Evolutionary conservation across 2,329 filamentous ascomycete species (phyloP), one percentile per base, ranked within the genome.

Genomic region (Penicillium brasilianum): DNA sequence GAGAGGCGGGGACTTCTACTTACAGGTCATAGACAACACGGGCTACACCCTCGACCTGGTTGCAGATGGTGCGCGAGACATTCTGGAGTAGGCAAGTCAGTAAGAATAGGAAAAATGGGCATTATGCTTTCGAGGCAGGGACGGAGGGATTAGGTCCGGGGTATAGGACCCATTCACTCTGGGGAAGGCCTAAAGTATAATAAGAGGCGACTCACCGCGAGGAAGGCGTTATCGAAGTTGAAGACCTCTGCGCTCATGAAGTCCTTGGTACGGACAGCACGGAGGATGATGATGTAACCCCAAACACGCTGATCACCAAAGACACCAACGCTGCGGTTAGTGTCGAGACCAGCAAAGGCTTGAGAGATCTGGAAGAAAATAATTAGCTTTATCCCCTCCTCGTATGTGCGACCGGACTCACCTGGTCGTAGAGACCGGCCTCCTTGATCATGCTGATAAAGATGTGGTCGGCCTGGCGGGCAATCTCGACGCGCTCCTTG

Each of bases 221-320:
- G 80, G 72, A 93, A 88, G 20, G 83, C 80, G 66, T 84, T 84
- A 57, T 85, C 80, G 70, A 92, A 91, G 56, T 86, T 81, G 76
- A 85, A 93, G 62, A 85, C 84, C 73, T 91, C 85, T 25, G 89
- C 90, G 2, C 85, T 91, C 91, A 93, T 93, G 76, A 91, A 91
- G 66, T 92, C 88, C 3, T 80, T 82, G 2, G 76, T 90, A 71
- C 84, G 82, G 8, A 90, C 87, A 51, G 66, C 65, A 18, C 66
- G 66, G 53, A 11, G 87, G 86, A 66, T 87, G 76, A 50, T 63
- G 44, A 68, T 68, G 55, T 68, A 58, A 11, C 50, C 66, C 36
- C 54, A 89, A 30, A 90, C 84, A 37, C 89, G 80, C 80, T 89
- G 87, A 73, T 93, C 90, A 11, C 90, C 71, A 66, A 78, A 75